A percentile compares a stretch with the other conserved stretches of the same genome.
Evolutionary conservation across 306 rosid genomes (phyloP).

Genomic region (Comarum palustre): DNA sequence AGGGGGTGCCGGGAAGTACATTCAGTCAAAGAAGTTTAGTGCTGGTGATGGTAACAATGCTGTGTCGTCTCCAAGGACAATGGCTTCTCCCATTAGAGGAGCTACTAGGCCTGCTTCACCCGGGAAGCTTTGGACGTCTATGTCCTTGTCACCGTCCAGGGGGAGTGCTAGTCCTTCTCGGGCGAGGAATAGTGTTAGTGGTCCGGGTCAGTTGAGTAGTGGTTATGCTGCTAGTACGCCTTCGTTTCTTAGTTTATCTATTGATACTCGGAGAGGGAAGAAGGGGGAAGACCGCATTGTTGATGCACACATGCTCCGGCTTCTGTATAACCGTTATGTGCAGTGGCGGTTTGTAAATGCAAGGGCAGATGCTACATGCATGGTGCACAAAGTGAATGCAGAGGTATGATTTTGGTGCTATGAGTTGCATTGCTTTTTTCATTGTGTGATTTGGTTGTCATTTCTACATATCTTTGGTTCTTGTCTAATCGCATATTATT

Average conservation of each 20-base stretch:
- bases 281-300: conserved; percentile 86
- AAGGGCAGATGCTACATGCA: conserved; percentile 82
- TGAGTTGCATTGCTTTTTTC: not conserved
- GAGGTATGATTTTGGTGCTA: conserved; percentile 59
- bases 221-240: conserved; percentile 50
- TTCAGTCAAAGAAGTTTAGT: conserved; percentile 58
- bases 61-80: conserved; percentile 60
- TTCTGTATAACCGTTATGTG: conserved; percentile 78
- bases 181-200: conserved; percentile 59
- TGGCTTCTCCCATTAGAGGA: conserved; percentile 77
- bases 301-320: conserved; percentile 90
- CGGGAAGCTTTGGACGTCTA: conserved; percentile 69
- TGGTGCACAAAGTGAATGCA: conserved; percentile 76
- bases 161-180: conserved; percentile 78
- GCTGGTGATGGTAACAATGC: conserved; percentile 37
- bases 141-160: conserved; percentile 66
- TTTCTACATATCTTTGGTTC: not conserved
- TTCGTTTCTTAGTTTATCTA: conserved; percentile 87
- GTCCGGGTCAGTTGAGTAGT: conserved; percentile 50
- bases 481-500: conserved; percentile 1
- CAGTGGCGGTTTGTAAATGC: conserved; percentile 99
- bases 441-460: not conserved
- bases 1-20: conserved; percentile 42
- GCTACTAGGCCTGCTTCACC: conserved; percentile 79
- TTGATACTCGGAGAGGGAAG: conserved; percentile 90